phyloP scores from a whole-genome alignment of 2,329 filamentous ascomycete species.

The Drechslerella dactyloides region DNA sequence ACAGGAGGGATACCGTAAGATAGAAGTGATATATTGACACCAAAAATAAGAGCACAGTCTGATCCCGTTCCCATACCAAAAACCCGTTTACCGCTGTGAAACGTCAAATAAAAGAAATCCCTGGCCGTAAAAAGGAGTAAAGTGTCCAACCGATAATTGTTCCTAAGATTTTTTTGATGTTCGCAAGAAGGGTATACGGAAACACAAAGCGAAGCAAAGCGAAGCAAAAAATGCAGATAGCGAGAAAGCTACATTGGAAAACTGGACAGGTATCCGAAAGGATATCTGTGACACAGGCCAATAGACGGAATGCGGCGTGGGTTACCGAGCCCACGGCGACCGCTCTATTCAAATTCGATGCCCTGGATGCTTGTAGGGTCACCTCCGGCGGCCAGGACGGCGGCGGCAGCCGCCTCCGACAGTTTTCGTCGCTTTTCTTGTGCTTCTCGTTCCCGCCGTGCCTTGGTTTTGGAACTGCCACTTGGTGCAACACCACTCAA shows the following conservation, averaged over 20 bases:
- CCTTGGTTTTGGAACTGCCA: slow-evolving; percentile 91
- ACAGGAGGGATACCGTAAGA: slow-evolving; percentile 43
- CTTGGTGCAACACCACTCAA: slow-evolving; percentile 90
- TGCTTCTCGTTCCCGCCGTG: slow-evolving; percentile 86
- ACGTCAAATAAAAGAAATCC: slow-evolving; percentile 48
- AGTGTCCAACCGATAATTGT: slow-evolving; percentile 32
- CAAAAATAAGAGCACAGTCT: slow-evolving; percentile 47
- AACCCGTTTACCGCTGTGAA: slow-evolving; percentile 47
- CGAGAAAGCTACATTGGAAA: too few species aligned
- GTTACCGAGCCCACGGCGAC: slow-evolving; percentile 14
- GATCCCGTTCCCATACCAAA: slow-evolving; percentile 40
- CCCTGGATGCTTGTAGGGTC: slow-evolving; percentile 60
- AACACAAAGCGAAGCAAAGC: slow-evolving; percentile 22
- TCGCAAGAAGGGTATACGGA: slow-evolving; percentile 48
- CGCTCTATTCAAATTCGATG: slow-evolving; percentile 46
- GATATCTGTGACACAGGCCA: slow-evolving; percentile 11
- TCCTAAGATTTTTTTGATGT: slow-evolving; percentile 32
- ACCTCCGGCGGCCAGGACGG: slow-evolving; percentile 73
- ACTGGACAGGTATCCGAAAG: slow-evolving; percentile 27
- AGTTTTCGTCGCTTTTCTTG: slow-evolving; percentile 74
- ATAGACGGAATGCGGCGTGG: slow-evolving; percentile 12
- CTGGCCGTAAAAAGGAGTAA: slow-evolving; percentile 31
- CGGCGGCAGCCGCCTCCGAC: slow-evolving; percentile 71
- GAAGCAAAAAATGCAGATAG: slow-evolving; percentile 12
- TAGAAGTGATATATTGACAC: slow-evolving; percentile 43